A percentile compares a stretch with the other conserved stretches of the same genome.
Conservation (phyloP, 1,139 yeast species). For the Yamadazyma songkhlaensis region DNA sequence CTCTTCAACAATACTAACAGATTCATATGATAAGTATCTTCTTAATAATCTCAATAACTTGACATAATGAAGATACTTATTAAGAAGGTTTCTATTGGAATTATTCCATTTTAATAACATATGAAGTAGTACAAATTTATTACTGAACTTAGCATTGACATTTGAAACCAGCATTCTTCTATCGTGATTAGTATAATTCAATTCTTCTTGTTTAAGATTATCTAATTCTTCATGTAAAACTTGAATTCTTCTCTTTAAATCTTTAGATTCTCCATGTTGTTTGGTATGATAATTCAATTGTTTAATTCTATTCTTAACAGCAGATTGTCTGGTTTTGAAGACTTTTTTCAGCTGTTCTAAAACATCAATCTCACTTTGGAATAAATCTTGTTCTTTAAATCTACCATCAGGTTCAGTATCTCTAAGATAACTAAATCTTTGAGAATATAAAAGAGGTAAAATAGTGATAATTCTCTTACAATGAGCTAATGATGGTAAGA, state of each 20-base stretch:
- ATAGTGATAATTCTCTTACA: constrained; percentile 23
- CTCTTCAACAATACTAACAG: constrained; percentile 37
- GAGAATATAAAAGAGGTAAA: constrained; percentile 35
- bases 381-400: constrained; percentile 13
- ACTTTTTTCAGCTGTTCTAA: constrained; percentile 19
- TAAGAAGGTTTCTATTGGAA: constrained; percentile 31
- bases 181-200: constrained; percentile 6
- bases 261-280: constrained; percentile 12
- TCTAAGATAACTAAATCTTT: constrained; percentile 38
- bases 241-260: constrained; percentile 20
- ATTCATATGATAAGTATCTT: constrained; percentile 36
- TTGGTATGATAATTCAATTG: constrained; percentile 25
- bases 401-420: constrained; percentile 26
- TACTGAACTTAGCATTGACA: constrained; percentile 30
- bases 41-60: constrained; percentile 25
- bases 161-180: constrained; percentile 15
- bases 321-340: constrained; percentile 27
- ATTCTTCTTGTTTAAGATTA: constrained; percentile 9
- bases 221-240: constrained; percentile 24
- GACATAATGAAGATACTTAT: constrained; percentile 41
- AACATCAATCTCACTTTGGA: constrained; percentile 10
- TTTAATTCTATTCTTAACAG: constrained; percentile 24
- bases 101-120: constrained; percentile 47
- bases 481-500: constrained; percentile 24
- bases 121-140: constrained; percentile 38